Evolutionary conservation across 2,329 filamentous ascomycete genomes (phyloP).

Genomic region (Xylariales sp.): DNA sequence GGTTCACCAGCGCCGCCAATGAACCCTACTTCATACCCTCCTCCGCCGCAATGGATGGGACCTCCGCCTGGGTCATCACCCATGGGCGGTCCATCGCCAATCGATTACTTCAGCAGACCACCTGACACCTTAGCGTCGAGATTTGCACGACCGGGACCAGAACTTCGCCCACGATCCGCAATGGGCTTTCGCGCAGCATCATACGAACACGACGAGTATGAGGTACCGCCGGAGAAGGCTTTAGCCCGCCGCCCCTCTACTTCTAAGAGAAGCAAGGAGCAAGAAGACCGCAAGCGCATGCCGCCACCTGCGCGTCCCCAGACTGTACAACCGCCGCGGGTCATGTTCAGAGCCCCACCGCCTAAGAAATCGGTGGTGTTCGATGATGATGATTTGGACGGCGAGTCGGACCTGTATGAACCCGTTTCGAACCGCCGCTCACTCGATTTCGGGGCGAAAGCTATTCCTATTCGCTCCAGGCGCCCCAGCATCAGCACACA

Average conservation of each 20-base stretch:
- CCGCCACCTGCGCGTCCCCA: slow-evolving; percentile 42
- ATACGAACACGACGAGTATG: slow-evolving; percentile 36
- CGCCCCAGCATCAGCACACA: slow-evolving; percentile 18
- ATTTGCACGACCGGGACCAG: slow-evolving; percentile 14
- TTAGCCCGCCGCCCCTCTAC: slow-evolving; percentile 38
- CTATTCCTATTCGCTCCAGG: slow-evolving; percentile 16
- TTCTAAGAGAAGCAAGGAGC: slow-evolving; percentile 32
- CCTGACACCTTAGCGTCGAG: slow-evolving; percentile 18
- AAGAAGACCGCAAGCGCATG: slow-evolving; percentile 43
- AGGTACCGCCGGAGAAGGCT: slow-evolving; percentile 30
- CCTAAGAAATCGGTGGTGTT: slow-evolving; percentile 26
- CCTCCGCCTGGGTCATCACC: slow-evolving; percentile 1
- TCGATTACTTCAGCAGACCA: slow-evolving; percentile 8
- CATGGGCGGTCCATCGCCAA: slow-evolving; percentile 3
- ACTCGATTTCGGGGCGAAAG: slow-evolving; percentile 23
- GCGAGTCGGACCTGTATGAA: slow-evolving; percentile 16
- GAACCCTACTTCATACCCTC: slow-evolving; percentile 22
- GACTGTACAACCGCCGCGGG: slow-evolving; percentile 26
- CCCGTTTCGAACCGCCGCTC: slow-evolving; percentile 18
- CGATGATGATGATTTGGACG: slow-evolving; percentile 19
- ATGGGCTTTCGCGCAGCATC: slow-evolving; percentile 35
- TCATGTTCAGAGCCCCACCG: slow-evolving; percentile 26
- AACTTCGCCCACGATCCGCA: slow-evolving; percentile 30
- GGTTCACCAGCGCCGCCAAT: slow-evolving; percentile 20
- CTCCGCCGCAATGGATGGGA: slow-evolving; percentile 18